Conservation (phyloP, 495 filamentous ascomycete species). For the Mytilinidion resinicola region DNA sequence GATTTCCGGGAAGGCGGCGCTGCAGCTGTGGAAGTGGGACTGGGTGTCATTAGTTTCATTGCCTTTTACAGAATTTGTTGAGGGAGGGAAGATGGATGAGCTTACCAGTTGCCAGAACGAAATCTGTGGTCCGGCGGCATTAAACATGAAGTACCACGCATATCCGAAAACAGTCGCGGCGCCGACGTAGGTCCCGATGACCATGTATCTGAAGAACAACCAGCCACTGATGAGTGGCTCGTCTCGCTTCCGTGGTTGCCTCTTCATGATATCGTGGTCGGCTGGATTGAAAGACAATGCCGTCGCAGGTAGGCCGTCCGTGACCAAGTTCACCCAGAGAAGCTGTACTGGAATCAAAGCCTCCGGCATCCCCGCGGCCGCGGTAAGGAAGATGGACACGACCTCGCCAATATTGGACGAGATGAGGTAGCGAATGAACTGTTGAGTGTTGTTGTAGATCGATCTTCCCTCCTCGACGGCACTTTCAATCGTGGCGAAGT, state of each 20-base stretch:
- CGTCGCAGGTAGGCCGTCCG: constrained; percentile 93
- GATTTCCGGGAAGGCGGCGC: constrained; percentile 77
- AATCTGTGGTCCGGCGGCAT: constrained; percentile 86
- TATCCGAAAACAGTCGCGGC: constrained; percentile 94
- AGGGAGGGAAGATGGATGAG: constrained; percentile 2
- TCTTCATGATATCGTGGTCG: constrained; percentile 94
- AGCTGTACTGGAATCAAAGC: constrained; percentile 96
- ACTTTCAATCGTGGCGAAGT: constrained; percentile 95
- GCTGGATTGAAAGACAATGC: constrained; percentile 96
- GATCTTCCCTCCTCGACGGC: constrained; percentile 96
- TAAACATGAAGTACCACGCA: constrained; percentile 99
- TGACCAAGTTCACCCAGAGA: constrained; percentile 98
- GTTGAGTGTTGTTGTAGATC: constrained; percentile 99
- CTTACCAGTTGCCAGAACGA: constrained; percentile 79
- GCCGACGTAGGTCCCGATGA: constrained; percentile 93
- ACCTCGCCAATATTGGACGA: constrained; percentile 99
- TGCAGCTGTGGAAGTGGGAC: constrained; percentile 92
- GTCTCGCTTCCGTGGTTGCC: constrained; percentile 82
- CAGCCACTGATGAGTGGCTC: constrained; percentile 88
- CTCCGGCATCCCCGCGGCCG: constrained; percentile 95
- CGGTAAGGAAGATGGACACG: constrained; percentile 98
- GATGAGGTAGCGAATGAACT: constrained; percentile 98
- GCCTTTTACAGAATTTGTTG: not conserved
- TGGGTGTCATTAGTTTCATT: constrained; percentile 20
- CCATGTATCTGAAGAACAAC: constrained; percentile 96